Base-by-base conservation (phyloP, 352 stramenopile species). In the Pythium aristosporum region DNA sequence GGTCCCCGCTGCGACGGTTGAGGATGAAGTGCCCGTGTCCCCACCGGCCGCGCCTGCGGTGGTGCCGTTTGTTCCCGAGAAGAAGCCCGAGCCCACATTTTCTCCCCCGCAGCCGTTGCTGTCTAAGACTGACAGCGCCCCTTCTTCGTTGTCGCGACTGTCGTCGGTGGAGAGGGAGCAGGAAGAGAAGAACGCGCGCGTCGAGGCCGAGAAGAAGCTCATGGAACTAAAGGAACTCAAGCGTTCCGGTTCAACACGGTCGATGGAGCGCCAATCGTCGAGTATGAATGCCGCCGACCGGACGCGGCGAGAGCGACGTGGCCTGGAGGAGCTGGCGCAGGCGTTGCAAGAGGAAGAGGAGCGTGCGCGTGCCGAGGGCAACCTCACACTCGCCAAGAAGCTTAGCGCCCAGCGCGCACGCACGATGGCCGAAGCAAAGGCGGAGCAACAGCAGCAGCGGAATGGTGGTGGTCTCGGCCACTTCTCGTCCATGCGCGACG, bases 181-280 rank as follows among this genome's bases (percentile, higher is more conserved):
- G 37, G 85, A 95, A 74, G 86, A 95, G 41, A 67, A 84, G 44
- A 86, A 89, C 53, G 86, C 86, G 16, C 86, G 86, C 13, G 32
- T 86, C 23, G 86, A 95, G 61, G 86, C 86, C 9, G 84, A 95
- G 67, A 83, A 78, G 36, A 95, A 93, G 62, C 54, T 95, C 44
- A 74, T 89, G 69, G 86, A 95, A 61, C 75, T 95, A 3, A 87
- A 92, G 73, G 80, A 89, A 46, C 72, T 93, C 43, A 79, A 80
- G 49, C 74, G 77, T 9, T 88, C 73, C 32, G 83, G 84, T 56
- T 85, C 82, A 30, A 85, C 85, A 63, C 64, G 78, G 41, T 76
- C 82, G 5, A 65, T 73, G 4, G 81, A 91, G 37, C 78, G 83
- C 8, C 53, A 63, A n/a, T 61, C 67, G 32, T 76, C 76, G 11